Conservation (phyloP, 2,329 filamentous ascomycete species). For the Ophiostoma fasciatum region DNA sequence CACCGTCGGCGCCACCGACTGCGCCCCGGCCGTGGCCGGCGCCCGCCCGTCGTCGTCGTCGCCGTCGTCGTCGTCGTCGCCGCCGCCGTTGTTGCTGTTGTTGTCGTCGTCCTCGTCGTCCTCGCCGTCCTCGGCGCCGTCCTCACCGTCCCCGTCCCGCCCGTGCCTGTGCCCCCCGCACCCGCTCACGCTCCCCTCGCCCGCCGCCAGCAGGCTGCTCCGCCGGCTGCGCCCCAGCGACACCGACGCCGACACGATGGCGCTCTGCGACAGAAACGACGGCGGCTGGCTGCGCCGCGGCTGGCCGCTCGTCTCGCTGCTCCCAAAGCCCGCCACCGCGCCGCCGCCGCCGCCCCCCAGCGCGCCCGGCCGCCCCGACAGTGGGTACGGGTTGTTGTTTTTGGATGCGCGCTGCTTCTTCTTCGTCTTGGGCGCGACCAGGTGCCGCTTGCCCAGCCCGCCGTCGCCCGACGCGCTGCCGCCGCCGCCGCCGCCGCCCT, state of each 20-base stretch:
- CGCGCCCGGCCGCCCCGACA: constrained; percentile 50
- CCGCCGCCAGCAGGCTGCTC: constrained; percentile 43
- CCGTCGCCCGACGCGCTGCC: constrained; percentile 28
- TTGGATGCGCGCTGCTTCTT: constrained; percentile 46
- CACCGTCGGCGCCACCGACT: constrained; percentile 63
- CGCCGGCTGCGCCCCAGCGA: constrained; percentile 37
- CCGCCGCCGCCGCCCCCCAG: too few species aligned
- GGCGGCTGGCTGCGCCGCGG: too few species aligned
- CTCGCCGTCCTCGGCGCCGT: too few species aligned
- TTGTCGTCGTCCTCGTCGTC: too few species aligned
- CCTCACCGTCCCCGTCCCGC: too few species aligned
- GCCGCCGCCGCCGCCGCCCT: constrained; percentile 46
- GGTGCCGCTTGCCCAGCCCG: constrained; percentile 14
- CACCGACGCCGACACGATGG: constrained; percentile 30
- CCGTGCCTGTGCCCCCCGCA: too few species aligned
- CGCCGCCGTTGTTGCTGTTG: not conserved
- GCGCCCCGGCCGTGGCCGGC: constrained; percentile 47
- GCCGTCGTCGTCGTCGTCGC: not conserved
- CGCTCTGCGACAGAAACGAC: constrained; percentile 41
- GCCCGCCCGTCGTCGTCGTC: constrained; percentile 39
- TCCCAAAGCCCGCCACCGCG: too few species aligned
- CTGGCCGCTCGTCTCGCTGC: too few species aligned
- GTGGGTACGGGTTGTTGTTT: constrained; percentile 84
- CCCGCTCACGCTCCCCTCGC: too few species aligned
- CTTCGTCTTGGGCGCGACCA: constrained; percentile 24